phyloP scores from a whole-genome alignment of 352 stramenopile genomes.

The Pythium utonaiense region DNA sequence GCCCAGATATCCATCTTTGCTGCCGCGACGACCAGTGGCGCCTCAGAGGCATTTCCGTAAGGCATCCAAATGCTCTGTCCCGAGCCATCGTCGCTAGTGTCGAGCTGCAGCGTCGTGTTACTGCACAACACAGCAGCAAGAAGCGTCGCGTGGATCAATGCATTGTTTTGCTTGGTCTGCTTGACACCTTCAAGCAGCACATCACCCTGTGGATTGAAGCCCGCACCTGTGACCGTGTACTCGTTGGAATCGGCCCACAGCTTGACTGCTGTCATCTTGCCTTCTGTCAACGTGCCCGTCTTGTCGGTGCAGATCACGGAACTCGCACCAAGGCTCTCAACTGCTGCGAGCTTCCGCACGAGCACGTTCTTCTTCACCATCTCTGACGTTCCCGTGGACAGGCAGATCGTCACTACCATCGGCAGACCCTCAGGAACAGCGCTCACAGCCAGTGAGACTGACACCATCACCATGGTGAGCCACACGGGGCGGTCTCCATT shows the following conservation, averaged over 20 bases:
- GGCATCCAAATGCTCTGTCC: slow-evolving; percentile 23
- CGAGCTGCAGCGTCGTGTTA: slow-evolving; percentile 39
- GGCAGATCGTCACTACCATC: slow-evolving; percentile 32
- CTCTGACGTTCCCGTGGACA: slow-evolving; percentile 25
- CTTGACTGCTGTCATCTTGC: slow-evolving; percentile 52
- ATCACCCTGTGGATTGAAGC: slow-evolving; percentile 30
- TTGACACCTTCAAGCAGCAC: slow-evolving; percentile 22
- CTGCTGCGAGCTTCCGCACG: slow-evolving; percentile 43
- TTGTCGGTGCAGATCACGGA: slow-evolving; percentile 90
- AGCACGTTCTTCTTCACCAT: slow-evolving; percentile 42
- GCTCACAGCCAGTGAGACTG: slow-evolving; percentile 56
- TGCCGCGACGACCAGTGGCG: slow-evolving; percentile 37
- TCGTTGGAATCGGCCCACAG: slow-evolving; percentile 37
- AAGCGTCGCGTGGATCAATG: slow-evolving; percentile 29
- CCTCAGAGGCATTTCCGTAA: slow-evolving; percentile 40
- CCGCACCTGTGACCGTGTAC: slow-evolving; percentile 34
- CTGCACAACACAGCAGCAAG: slow-evolving; percentile 37
- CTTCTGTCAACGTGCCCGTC: slow-evolving; percentile 87
- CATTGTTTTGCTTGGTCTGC: slow-evolving; percentile 27
- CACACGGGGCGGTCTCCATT: slow-evolving; percentile 71
- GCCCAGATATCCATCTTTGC: slow-evolving; percentile 37
- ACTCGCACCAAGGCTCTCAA: slow-evolving; percentile 66
- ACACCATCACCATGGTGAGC: slow-evolving; percentile 88
- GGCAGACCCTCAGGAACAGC: slow-evolving; percentile 33
- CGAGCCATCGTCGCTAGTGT: slow-evolving; percentile 12